Conservation (phyloP, 768 basidiomycete species). For the Tubosaeta brunneosetosa region DNA sequence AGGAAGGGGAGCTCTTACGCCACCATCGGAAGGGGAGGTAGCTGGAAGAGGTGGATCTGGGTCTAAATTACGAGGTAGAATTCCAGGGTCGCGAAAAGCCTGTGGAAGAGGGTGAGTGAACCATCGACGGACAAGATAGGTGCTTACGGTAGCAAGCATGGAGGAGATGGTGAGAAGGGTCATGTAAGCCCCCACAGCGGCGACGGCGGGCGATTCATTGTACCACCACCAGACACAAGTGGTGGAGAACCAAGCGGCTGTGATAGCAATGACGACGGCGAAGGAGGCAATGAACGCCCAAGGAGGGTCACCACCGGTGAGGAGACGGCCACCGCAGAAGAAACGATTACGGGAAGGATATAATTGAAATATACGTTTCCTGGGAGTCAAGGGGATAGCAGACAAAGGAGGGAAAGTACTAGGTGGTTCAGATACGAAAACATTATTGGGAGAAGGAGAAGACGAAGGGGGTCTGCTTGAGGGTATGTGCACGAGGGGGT, state of each 20-base stretch:
- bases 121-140: neutral
- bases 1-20: slow-evolving; percentile 61
- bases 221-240: slow-evolving; percentile 90
- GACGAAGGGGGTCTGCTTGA: slow-evolving; percentile 20
- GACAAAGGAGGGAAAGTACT: slow-evolving; percentile 31
- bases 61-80: slow-evolving; percentile 84
- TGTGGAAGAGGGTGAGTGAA: slow-evolving; percentile 20
- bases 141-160: slow-evolving; percentile 72
- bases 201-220: slow-evolving; percentile 66
- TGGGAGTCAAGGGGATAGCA: slow-evolving; percentile 29
- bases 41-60: slow-evolving; percentile 75
- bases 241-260: slow-evolving; percentile 83
- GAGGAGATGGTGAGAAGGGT: slow-evolving; percentile 63
- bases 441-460: slow-evolving; percentile 25
- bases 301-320: slow-evolving; percentile 84
- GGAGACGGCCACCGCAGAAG: slow-evolving; percentile 62
- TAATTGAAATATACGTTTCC: slow-evolving; percentile 52
- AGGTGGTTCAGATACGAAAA: slow-evolving; percentile 30
- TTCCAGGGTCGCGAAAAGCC: slow-evolving; percentile 84
- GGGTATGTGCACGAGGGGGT: slow-evolving; percentile 25
- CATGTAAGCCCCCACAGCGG: slow-evolving; percentile 60
- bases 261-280: slow-evolving; percentile 55
- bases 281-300: slow-evolving; percentile 74
- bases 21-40: slow-evolving; percentile 59
- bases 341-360: slow-evolving; percentile 76